Percentiles rank a stretch among this genome's conserved stretches.
Conservation (phyloP, 2,329 filamentous ascomycete species). For the Aaosphaeria arxii region DNA sequence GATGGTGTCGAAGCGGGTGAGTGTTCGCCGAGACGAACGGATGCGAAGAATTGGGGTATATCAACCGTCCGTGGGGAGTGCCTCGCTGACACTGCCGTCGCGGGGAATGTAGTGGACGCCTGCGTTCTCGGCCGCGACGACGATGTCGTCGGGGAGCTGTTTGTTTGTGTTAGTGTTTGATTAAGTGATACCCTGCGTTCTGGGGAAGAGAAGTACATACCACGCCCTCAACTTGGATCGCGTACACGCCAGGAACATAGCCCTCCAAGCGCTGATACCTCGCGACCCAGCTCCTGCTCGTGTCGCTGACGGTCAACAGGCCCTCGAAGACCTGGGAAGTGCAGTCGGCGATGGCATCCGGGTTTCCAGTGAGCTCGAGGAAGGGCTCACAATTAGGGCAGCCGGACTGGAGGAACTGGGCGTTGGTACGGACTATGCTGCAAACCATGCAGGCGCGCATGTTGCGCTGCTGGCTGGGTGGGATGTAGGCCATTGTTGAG, state of each 20-base stretch:
- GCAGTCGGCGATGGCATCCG: slow-evolving; percentile 84
- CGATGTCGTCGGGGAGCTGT: slow-evolving; percentile 56
- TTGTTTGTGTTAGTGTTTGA: neutral
- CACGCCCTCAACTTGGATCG: slow-evolving; percentile 87
- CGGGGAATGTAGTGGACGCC: slow-evolving; percentile 60
- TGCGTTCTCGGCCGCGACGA: slow-evolving; percentile 55
- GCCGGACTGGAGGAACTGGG: slow-evolving; percentile 78
- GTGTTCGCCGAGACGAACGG: too few relatives aligned
- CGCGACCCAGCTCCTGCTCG: slow-evolving; percentile 88
- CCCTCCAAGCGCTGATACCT: slow-evolving; percentile 90
- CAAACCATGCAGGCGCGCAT: slow-evolving; percentile 98
- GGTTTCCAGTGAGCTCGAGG: slow-evolving; percentile 74
- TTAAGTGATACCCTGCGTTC: neutral
- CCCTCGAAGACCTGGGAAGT: slow-evolving; percentile 97
- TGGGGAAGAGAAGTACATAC: slow-evolving; percentile 27
- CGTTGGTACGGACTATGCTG: slow-evolving; percentile 83
- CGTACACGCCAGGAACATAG: slow-evolving; percentile 88
- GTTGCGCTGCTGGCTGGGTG: slow-evolving; percentile 74
- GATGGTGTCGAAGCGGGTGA: too few relatives aligned
- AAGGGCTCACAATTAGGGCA: slow-evolving; percentile 97
- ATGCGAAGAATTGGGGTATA: neutral
- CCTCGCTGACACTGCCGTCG: slow-evolving; percentile 37
- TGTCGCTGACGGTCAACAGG: slow-evolving; percentile 79
- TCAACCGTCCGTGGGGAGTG: slow-evolving; percentile 21
- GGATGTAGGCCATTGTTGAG: slow-evolving; percentile 57